Evolutionary conservation across 495 filamentous ascomycete genomes (phyloP).

Genomic region (Clohesyomyces aquaticus): DNA sequence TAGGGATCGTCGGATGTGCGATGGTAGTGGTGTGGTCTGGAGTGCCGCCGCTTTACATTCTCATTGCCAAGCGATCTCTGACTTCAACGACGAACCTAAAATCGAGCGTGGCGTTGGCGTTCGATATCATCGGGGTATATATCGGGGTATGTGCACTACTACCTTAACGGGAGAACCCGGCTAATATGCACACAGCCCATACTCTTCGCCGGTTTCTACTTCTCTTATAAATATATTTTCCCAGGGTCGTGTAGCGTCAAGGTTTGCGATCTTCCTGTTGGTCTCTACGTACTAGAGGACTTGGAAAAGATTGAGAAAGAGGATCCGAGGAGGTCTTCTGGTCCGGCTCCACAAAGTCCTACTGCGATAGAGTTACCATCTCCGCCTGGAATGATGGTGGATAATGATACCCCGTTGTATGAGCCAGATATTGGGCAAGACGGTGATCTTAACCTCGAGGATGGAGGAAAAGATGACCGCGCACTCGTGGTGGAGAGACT

Average conservation of each 20-base stretch:
- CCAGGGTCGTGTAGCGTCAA: constrained; percentile 5
- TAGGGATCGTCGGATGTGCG: constrained; percentile 18
- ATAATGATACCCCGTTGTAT: no score
- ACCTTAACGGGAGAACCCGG: no score
- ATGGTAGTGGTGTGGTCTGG: constrained; percentile 23
- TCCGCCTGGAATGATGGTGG: no score
- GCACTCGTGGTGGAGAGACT: constrained; percentile 1
- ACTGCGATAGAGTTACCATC: neutral
- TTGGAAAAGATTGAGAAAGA: neutral
- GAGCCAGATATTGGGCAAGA: no score
- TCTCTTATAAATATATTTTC: constrained; percentile 18
- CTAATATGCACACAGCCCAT: constrained; percentile 7
- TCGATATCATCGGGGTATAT: constrained; percentile 23
- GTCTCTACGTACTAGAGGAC: constrained; percentile 12
- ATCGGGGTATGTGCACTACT: constrained; percentile 20
- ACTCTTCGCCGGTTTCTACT: constrained; percentile 18
- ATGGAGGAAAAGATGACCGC: constrained; percentile 5
- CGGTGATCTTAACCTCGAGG: no score
- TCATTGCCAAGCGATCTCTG: constrained; percentile 6
- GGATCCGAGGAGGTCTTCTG: neutral
- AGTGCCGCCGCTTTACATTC: constrained; percentile 21
- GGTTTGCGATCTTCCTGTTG: constrained; percentile 1
- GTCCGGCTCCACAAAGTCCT: neutral
- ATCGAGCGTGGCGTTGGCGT: constrained; percentile 5
- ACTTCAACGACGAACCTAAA: constrained; percentile 16